These are phyloP conservation scores for Coniosporium apollinis DNA, from an alignment of 495 filamentous ascomycete species.

Conservation along the genomic window DNA sequence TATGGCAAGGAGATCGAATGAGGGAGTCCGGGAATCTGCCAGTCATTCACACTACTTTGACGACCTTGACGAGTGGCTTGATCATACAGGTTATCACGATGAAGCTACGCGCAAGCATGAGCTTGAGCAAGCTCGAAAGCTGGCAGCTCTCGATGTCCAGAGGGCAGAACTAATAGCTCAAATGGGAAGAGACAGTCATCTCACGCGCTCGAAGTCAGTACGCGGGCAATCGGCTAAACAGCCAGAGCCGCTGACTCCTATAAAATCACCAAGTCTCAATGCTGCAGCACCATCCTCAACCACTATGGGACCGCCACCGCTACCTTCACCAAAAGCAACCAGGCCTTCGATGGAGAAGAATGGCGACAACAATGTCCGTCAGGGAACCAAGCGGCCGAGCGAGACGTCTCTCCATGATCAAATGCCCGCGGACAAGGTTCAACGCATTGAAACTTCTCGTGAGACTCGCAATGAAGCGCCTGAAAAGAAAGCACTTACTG, in stretches of 20 bases:
- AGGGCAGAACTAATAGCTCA: constrained; percentile 21
- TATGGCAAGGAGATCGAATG: too few relatives aligned
- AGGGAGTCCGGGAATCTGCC: too few relatives aligned
- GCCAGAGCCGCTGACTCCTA: too few relatives aligned
- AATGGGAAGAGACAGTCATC: constrained; percentile 18
- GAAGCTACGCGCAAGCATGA: constrained; percentile 28
- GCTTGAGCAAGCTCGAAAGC: constrained; percentile 28
- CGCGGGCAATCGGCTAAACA: constrained; percentile 2
- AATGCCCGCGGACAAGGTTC: too few relatives aligned
- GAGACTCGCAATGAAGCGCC: too few relatives aligned
- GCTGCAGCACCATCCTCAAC: too few relatives aligned
- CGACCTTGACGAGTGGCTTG: constrained; percentile 43
- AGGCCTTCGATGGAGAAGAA: background rate
- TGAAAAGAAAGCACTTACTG: too few relatives aligned
- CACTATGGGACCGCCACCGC: background rate
- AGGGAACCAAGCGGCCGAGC: too few relatives aligned
- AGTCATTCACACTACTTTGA: constrained; percentile 11
- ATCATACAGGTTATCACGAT: constrained; percentile 42
- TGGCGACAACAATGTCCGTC: too few relatives aligned
- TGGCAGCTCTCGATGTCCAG: constrained; percentile 27
- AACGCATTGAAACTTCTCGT: too few relatives aligned
- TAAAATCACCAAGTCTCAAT: too few relatives aligned
- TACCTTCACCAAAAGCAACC: background rate
- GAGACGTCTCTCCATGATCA: too few relatives aligned
- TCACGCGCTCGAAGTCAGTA: constrained; percentile 8